Percentiles rank a stretch among this genome's conserved stretches.
Conservation (phyloP, 306 rosid species). For the Ormosia emarginata region DNA sequence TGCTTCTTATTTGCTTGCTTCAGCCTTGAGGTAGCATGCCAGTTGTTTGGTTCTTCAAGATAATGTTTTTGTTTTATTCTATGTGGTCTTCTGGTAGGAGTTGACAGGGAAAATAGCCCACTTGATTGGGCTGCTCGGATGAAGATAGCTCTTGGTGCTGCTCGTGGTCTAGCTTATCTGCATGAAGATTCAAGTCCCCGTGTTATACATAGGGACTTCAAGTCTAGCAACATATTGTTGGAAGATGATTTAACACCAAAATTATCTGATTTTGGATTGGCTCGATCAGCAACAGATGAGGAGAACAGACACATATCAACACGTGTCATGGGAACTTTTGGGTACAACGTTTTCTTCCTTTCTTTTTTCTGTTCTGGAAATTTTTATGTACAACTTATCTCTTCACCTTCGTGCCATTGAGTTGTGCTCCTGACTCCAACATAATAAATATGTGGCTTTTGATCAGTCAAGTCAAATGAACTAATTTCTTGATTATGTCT, state of each 20-base stretch:
- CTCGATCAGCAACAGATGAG: slow-evolving; percentile 65
- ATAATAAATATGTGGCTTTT: background rate
- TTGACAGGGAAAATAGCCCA: slow-evolving; percentile 58
- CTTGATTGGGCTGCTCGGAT: slow-evolving; percentile 69
- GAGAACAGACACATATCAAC: slow-evolving; percentile 70
- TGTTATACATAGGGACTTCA: slow-evolving; percentile 90
- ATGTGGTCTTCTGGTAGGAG: slow-evolving; percentile 39
- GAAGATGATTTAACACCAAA: slow-evolving; percentile 84
- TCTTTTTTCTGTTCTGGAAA: background rate
- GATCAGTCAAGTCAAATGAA: background rate
- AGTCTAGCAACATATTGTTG: slow-evolving; percentile 84
- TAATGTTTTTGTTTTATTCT: background rate
- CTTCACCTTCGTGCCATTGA: background rate
- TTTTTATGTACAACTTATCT: background rate
- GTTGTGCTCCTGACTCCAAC: background rate
- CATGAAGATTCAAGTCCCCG: slow-evolving; percentile 92
- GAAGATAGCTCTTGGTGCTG: slow-evolving; percentile 92
- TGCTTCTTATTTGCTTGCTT: slow-evolving; percentile 3
- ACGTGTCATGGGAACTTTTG: slow-evolving; percentile 92
- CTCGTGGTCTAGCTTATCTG: slow-evolving; percentile 86
- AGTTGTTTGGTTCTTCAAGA: slow-evolving; percentile 1
- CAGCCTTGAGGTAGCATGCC: background rate
- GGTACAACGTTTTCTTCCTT: slow-evolving; percentile 40
- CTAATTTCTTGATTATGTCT: background rate
- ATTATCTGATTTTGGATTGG: slow-evolving; percentile 90